Conservation (phyloP, 805 yeast species). For the Teunomyces stri region DNA sequence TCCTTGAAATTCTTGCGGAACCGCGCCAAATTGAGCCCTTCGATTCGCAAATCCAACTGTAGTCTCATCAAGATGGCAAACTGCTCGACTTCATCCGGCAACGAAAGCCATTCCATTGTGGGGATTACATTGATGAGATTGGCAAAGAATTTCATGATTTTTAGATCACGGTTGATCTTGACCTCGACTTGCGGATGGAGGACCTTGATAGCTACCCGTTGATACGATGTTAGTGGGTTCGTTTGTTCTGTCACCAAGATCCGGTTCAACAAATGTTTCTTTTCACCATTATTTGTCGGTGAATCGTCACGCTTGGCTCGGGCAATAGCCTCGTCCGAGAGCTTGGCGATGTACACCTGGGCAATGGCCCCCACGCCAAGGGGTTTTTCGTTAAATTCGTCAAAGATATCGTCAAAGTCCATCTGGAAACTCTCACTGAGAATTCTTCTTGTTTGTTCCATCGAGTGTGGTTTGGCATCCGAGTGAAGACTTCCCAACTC, state of each 20-base stretch:
- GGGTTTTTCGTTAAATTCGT: slow-evolving; percentile 70
- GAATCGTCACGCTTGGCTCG: slow-evolving; percentile 31
- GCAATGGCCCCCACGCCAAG: slow-evolving; percentile 99
- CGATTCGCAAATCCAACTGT: slow-evolving; percentile 88
- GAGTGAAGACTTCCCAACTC: slow-evolving; percentile 80
- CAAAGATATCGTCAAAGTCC: slow-evolving; percentile 73
- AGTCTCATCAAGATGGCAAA: slow-evolving; percentile 81
- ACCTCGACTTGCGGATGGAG: slow-evolving; percentile 83
- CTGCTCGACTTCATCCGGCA: slow-evolving; percentile 92
- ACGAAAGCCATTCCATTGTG: slow-evolving; percentile 95
- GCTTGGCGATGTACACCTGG: slow-evolving; percentile 80
- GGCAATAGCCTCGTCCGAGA: slow-evolving; percentile 46
- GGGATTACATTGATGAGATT: slow-evolving; percentile 67
- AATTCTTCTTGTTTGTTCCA: slow-evolving; percentile 55
- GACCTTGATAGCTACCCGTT: slow-evolving; percentile 84
- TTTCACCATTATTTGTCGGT: slow-evolving; percentile 13
- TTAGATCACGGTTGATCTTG: slow-evolving; percentile 74
- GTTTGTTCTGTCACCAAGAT: slow-evolving; percentile 34
- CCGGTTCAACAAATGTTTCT: slow-evolving; percentile 27
- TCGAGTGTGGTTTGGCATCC: slow-evolving; percentile 71
- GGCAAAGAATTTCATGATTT: slow-evolving; percentile 83
- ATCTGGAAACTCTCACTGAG: slow-evolving; percentile 55
- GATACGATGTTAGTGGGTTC: slow-evolving; percentile 37
- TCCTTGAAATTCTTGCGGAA: slow-evolving; percentile 69
- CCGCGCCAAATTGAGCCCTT: slow-evolving; percentile 72